These are phyloP conservation scores for Epicoccum sorghinum DNA, from an alignment of 2,329 filamentous ascomycete species.

Conservation along the genomic window DNA sequence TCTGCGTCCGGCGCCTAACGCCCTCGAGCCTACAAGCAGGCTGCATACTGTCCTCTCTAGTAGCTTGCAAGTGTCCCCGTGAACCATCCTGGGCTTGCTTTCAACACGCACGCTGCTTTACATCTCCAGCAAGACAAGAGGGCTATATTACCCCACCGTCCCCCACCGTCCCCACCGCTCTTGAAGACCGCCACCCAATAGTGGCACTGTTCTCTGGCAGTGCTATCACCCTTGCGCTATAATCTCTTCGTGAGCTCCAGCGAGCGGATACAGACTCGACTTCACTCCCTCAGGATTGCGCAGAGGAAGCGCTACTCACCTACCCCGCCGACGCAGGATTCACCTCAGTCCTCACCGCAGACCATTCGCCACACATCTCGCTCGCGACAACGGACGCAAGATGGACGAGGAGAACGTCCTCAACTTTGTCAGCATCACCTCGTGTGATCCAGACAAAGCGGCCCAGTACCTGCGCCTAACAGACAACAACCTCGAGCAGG, in stretches of 20 bases:
- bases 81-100: neutral
- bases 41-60: no score
- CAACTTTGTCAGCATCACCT: slow-evolving; percentile 83
- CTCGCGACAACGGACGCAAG: slow-evolving; percentile 15
- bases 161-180: slow-evolving; percentile 14
- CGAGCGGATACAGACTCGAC: neutral
- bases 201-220: neutral
- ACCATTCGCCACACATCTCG: neutral
- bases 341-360: slow-evolving; percentile 6
- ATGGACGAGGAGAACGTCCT: slow-evolving; percentile 65
- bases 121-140: neutral
- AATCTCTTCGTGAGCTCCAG: neutral
- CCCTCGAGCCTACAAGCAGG: slow-evolving; percentile 7
- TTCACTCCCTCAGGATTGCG: neutral
- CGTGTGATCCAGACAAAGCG: slow-evolving; percentile 73
- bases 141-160: slow-evolving; percentile 21
- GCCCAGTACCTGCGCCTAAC: slow-evolving; percentile 83
- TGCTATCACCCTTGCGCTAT: no score
- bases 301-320: slow-evolving; percentile 2
- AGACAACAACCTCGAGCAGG: slow-evolving; percentile 82
- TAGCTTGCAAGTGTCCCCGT: neutral
- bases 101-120: neutral
- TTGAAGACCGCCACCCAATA: slow-evolving; percentile 18
- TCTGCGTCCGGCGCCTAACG: slow-evolving; percentile 9
- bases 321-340: slow-evolving; percentile 12